Evolutionary conservation across 208 protist genomes (phyloP), one percentile per base, ranked within the genome.

Genomic region (Acanthamoeba lenticulata): DNA sequence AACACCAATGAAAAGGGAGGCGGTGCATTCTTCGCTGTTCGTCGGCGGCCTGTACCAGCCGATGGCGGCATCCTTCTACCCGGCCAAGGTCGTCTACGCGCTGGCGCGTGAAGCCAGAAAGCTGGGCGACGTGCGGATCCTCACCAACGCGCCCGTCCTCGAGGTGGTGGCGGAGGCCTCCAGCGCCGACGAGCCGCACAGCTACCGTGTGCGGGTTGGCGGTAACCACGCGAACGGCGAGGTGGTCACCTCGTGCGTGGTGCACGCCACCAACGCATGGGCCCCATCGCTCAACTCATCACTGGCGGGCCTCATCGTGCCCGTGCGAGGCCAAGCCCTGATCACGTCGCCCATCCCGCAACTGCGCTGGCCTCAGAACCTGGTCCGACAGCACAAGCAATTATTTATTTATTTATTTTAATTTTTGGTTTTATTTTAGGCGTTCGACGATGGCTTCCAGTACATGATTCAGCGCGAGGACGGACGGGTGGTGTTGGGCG

Each of bases 251-350:
- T n/a, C 34, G 7, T 60, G 52, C 49, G 55, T 91, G 52, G 85
- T 91, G n/a, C 36, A 91, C 55, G 85, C 85, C 32, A 91, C 85
- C 85, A 91, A 91, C 36, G 85, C 85, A 36, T 91, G 85, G 85
- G 13, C 13, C 34, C 9, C 34, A 13, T 0, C 69, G 6, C 9
- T 88, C 29, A 3, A 38, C 62, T 1, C 52, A 60, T 86, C 77
- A n/a, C 21, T 86, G 77, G 21, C 19, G 40, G 45, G 45, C 13
- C n/a, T 52, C 9, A 86, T 86, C 42, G 32, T 55, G 27, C 77
- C 38, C 0, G 38, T 57, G 38, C 77, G 77, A 4, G 77, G 77
- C 0, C 77, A 86, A n/a, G 45, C 45, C 40, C 77, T 86, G 4
- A 6, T 86, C 42, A 45, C 45, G 4, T 32, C 77, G 3, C 77